These are phyloP conservation scores for Suillus brevipes DNA, from an alignment of 768 basidiomycete genomes.

Conservation along the genomic window DNA sequence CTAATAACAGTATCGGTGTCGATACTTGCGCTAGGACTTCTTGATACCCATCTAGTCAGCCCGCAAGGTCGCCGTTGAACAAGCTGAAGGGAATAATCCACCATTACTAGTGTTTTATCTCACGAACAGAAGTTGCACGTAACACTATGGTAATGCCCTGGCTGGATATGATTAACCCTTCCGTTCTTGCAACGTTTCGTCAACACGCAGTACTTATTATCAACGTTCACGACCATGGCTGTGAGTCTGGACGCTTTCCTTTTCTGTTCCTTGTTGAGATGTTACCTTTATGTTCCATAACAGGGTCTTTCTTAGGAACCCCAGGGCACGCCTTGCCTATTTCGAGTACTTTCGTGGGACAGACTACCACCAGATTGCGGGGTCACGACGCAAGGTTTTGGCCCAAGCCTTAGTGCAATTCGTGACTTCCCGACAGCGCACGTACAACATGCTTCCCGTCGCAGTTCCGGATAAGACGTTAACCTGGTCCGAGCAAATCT, in stretches of 20 bases:
- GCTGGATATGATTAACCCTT: background rate
- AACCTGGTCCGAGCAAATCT: background rate
- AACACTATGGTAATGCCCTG: background rate
- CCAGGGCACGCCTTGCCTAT: background rate
- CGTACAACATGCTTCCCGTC: background rate
- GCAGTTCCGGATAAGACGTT: no score
- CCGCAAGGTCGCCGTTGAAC: background rate
- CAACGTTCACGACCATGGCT: background rate
- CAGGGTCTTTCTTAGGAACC: background rate
- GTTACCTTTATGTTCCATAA: background rate
- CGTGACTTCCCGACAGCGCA: background rate
- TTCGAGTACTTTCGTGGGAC: background rate
- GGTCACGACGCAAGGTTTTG: background rate
- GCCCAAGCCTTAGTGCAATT: constrained; percentile 1
- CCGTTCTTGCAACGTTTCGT: background rate
- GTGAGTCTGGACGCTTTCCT: background rate
- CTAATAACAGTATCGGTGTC: background rate
- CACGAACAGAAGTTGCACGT: background rate
- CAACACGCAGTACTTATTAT: background rate
- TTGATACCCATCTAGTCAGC: background rate
- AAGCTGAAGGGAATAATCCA: background rate
- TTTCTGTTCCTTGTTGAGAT: background rate
- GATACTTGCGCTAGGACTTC: background rate
- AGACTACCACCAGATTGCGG: background rate
- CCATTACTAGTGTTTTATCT: background rate